Evolutionary conservation across 192 early-diverging fungal genomes (phyloP).

Genomic region (Coemansia sp.): DNA sequence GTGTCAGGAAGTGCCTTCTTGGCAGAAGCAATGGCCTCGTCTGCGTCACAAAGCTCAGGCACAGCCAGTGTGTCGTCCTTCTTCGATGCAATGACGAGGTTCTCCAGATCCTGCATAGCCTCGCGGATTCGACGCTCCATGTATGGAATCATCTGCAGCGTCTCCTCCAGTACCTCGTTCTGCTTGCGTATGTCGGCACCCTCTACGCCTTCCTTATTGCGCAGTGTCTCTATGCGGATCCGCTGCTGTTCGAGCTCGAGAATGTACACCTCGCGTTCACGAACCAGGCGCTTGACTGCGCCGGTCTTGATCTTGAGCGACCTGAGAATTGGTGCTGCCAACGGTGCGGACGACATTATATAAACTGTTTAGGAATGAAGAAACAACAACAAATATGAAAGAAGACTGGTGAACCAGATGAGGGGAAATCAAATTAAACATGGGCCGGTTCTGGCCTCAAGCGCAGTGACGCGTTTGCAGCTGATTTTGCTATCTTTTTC

Average conservation of each 20-base stretch:
- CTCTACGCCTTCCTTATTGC: slow-evolving; percentile 14
- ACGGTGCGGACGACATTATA: neutral
- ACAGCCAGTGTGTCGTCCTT: neutral
- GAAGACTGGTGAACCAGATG: neutral
- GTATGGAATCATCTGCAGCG: slow-evolving; percentile 46
- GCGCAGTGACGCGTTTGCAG: neutral
- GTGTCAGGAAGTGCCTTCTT: neutral
- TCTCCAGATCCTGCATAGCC: slow-evolving; percentile 43
- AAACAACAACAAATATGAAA: neutral
- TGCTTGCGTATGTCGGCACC: slow-evolving; percentile 50
- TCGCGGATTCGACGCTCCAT: slow-evolving; percentile 39
- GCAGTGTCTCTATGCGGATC: slow-evolving; percentile 25
- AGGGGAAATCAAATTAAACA: slow-evolving; percentile 5
- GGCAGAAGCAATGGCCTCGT: slow-evolving; percentile 4
- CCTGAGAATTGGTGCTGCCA: slow-evolving; percentile 11
- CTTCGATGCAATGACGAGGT: slow-evolving; percentile 15
- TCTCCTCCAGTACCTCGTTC: slow-evolving; percentile 53
- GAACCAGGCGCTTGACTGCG: slow-evolving; percentile 46
- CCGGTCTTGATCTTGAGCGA: slow-evolving; percentile 45
- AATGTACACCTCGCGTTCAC: slow-evolving; percentile 29
- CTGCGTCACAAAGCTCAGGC: slow-evolving; percentile 8
- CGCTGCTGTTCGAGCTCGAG: slow-evolving; percentile 25
- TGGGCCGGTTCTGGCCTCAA: neutral
- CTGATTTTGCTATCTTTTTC: neutral
- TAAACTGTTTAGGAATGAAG: neutral